Evolutionary conservation across 2,329 filamentous ascomycete genomes (phyloP).

Genomic region (Tolypocladium cylindrosporum): DNA sequence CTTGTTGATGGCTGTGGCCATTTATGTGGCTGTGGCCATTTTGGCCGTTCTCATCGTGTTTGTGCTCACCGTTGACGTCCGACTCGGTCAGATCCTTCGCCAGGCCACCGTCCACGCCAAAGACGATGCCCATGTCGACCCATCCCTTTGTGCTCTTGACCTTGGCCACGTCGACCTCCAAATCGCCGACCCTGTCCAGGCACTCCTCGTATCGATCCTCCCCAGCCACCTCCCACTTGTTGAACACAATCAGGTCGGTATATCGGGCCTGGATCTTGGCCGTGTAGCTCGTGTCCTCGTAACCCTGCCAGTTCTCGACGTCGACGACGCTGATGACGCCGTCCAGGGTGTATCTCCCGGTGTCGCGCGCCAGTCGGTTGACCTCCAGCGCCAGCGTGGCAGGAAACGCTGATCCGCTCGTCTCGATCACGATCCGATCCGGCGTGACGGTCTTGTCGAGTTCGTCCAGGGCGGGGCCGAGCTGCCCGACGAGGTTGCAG

Average conservation of each 20-base stretch:
- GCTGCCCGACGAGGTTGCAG: slow-evolving; percentile 93
- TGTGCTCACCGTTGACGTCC: slow-evolving; percentile 15
- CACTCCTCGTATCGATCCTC: slow-evolving; percentile 70
- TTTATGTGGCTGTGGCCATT: slow-evolving; percentile 23
- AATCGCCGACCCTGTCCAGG: slow-evolving; percentile 67
- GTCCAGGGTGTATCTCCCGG: slow-evolving; percentile 63
- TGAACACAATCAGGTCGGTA: slow-evolving; percentile 83
- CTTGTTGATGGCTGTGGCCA: slow-evolving; percentile 55
- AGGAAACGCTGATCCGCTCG: slow-evolving; percentile 77
- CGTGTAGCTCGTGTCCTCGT: slow-evolving; percentile 84
- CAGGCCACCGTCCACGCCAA: slow-evolving; percentile 80
- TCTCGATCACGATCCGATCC: slow-evolving; percentile 90
- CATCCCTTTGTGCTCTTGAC: slow-evolving; percentile 76
- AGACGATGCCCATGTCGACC: slow-evolving; percentile 69
- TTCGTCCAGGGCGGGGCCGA: slow-evolving; percentile 69
- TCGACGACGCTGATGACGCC: slow-evolving; percentile 86
- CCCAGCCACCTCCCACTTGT: slow-evolving; percentile 76
- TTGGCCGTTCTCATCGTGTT: slow-evolving; percentile 20
- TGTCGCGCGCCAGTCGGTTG: slow-evolving; percentile 65
- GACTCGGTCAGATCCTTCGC: slow-evolving; percentile 43
- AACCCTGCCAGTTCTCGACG: slow-evolving; percentile 90
- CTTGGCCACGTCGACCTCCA: slow-evolving; percentile 72
- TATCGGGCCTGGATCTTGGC: slow-evolving; percentile 81
- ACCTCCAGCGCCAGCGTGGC: slow-evolving; percentile 87
- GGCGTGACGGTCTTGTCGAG: slow-evolving; percentile 51